Conservation (phyloP, 2,329 filamentous ascomycete species). For the Fusarium miscanthi region DNA sequence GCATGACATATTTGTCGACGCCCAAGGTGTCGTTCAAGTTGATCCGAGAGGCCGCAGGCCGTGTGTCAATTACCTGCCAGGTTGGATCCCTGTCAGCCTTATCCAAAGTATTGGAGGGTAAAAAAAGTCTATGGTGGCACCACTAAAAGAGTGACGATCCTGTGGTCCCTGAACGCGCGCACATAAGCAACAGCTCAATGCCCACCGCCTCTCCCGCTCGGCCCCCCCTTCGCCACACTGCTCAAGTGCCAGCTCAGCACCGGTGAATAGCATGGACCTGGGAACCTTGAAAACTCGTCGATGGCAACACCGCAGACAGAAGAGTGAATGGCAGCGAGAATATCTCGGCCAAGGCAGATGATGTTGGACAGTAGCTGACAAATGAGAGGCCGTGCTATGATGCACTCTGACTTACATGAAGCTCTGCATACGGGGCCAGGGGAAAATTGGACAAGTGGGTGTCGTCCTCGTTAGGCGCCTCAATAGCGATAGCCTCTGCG, state of each 20-base stretch:
- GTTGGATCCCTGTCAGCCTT: slow-evolving; percentile 46
- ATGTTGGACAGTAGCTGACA: background rate
- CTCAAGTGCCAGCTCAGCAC: slow-evolving; percentile 26
- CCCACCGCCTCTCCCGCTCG: slow-evolving; percentile 37
- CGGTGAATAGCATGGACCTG: slow-evolving; percentile 5
- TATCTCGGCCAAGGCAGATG: slow-evolving; percentile 5
- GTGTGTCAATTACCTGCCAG: slow-evolving; percentile 79
- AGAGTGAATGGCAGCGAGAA: slow-evolving; percentile 15
- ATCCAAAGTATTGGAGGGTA: slow-evolving; percentile 37
- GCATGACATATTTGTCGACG: slow-evolving; percentile 91
- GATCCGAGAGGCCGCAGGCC: slow-evolving; percentile 77
- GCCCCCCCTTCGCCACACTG: slow-evolving; percentile 26
- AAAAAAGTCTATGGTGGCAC: slow-evolving; percentile 19
- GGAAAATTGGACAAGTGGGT: slow-evolving; percentile 72
- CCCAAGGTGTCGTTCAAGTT: slow-evolving; percentile 85
- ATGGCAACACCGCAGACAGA: background rate
- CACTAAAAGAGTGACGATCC: slow-evolving; percentile 21
- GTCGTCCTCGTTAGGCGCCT: slow-evolving; percentile 78
- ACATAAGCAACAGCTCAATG: slow-evolving; percentile 11
- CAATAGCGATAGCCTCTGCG: slow-evolving; percentile 71
- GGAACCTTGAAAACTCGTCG: slow-evolving; percentile 21
- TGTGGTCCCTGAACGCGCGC: slow-evolving; percentile 3
- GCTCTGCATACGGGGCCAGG: slow-evolving; percentile 79
- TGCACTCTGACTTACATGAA: slow-evolving; percentile 72
- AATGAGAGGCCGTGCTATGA: slow-evolving; percentile 46